These are phyloP conservation scores for Pseudozyma tsukubaensis DNA, from an alignment of 1,284 basidiomycete genomes.

Conservation along the genomic window DNA sequence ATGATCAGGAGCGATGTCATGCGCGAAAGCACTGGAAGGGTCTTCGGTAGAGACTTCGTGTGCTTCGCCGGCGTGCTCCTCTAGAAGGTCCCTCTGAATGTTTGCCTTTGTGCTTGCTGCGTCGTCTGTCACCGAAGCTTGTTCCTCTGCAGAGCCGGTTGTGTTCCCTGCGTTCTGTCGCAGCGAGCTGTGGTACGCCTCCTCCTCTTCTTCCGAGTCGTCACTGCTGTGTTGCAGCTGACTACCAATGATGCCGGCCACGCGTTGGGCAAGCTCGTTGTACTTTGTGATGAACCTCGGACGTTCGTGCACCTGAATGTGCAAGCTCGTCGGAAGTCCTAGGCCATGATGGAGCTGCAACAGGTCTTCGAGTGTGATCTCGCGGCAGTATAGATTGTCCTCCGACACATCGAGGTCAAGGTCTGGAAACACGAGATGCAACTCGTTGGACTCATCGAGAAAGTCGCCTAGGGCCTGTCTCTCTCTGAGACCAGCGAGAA, in stretches of 20 bases:
- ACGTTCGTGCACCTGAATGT: conserved; percentile 54
- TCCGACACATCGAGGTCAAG: conserved; percentile 59
- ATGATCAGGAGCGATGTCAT: no score
- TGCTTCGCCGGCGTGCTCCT: no score
- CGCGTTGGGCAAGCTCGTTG: conserved; percentile 60
- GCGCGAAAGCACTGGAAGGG: no score
- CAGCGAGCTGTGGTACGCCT: conserved; percentile 1
- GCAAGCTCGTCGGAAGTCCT: conserved; percentile 54
- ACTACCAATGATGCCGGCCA: conserved; percentile 40
- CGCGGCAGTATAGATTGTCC: conserved; percentile 64
- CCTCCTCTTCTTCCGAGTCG: conserved; percentile 25
- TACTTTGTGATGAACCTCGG: conserved; percentile 63
- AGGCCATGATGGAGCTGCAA: conserved; percentile 58
- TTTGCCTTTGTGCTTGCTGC: no score
- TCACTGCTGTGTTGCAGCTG: conserved; percentile 40
- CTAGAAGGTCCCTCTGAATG: no score
- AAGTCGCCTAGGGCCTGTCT: conserved; percentile 65
- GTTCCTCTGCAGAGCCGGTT: neutral
- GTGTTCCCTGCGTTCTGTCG: neutral
- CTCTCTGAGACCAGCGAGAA: conserved; percentile 60
- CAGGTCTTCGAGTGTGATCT: conserved; percentile 62
- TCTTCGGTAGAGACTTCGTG: no score
- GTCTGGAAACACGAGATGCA: conserved; percentile 57
- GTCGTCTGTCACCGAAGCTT: neutral
- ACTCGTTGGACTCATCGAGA: conserved; percentile 61